Base-by-base conservation (phyloP, 768 basidiomycete species). In the Sporobolomyces roseus region DNA sequence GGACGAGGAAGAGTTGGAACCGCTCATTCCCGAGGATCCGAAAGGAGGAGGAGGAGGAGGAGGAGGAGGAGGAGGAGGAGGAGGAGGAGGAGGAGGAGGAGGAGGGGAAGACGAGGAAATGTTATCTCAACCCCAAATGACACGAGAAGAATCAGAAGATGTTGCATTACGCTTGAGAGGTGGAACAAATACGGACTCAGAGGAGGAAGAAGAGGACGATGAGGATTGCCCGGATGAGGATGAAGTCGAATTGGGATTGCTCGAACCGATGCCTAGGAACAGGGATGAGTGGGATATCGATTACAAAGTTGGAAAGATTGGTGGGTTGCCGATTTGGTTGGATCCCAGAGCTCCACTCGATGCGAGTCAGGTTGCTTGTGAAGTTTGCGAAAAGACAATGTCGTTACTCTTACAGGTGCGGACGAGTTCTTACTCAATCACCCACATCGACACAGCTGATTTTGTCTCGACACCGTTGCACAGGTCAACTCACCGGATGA, bases 31-130 rank as follows among this genome's bases (percentile, higher is more conserved):
- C 3, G 23, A 16, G 7, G 4, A 16, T 41, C 38, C 38, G 38
- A 29, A 32, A 29, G 21, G 45, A 23, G 45, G 23, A 46, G 13
- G 21, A 46, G 13, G 23, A 46, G 45, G 10, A 41, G 45, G 23
- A 23, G 23, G 23, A 46, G 19, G 45, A 21, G 45, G 45, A 46
- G 19, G 59, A 68, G 2, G 63, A 67, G 21, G 67, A 73, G 41
- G 83, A 81, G 2, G 80, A 81, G 25, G 83, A 82, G 1, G 84
- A 84, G 12, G 84, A 85, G 4, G 85, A 85, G 23, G 85, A 75
- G 33, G 73, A 74, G 33, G 75, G n/a, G n/a, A n/a, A n/a, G n/a
- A n/a, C n/a, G n/a, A n/a, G n/a, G n/a, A n/a, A n/a, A n/a, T n/a
- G n/a, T n/a, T n/a, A n/a, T n/a, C n/a, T n/a, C n/a, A n/a, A n/a